Evolutionary conservation across 352 stramenopile species (phyloP).

Genomic region (Globisporangium recalcitrans): DNA sequence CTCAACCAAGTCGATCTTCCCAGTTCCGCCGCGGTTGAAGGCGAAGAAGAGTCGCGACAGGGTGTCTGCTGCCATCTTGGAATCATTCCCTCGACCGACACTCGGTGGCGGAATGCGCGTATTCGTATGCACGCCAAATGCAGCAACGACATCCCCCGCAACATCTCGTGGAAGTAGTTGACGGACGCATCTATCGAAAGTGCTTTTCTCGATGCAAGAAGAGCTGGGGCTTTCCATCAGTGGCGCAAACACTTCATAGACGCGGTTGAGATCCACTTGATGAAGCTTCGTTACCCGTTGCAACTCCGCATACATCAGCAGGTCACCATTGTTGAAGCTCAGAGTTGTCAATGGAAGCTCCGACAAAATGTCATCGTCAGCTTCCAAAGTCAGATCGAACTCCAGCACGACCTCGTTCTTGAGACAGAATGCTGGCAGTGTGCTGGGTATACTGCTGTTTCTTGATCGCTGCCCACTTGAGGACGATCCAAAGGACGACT

Average conservation of each 20-base stretch:
- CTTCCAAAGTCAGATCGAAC: conserved; percentile 75
- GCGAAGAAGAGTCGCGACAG: conserved; percentile 81
- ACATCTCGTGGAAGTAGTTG: conserved; percentile 54
- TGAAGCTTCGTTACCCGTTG: conserved; percentile 72
- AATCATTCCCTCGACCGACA: conserved; percentile 58
- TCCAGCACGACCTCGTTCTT: conserved; percentile 84
- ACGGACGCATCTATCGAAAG: conserved; percentile 67
- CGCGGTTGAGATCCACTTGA: conserved; percentile 53
- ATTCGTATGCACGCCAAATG: conserved; percentile 61
- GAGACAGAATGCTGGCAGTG: conserved; percentile 60
- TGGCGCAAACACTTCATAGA: conserved; percentile 72
- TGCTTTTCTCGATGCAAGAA: conserved; percentile 74
- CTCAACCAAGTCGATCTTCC: conserved; percentile 84
- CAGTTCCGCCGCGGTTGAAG: conserved; percentile 80
- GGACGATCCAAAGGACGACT: conserved; percentile 51
- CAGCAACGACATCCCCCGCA: conserved; percentile 43
- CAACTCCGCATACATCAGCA: conserved; percentile 79
- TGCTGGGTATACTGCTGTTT: conserved; percentile 48
- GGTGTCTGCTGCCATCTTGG: conserved; percentile 72
- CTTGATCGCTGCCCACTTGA: conserved; percentile 47
- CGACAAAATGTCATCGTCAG: conserved; percentile 49
- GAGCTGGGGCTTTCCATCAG: conserved; percentile 50
- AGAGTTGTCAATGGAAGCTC: conserved; percentile 65
- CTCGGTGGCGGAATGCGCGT: conserved; percentile 50
- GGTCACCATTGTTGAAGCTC: conserved; percentile 77